Percentiles rank a stretch among this genome's conserved stretches.
Conservation (phyloP, 495 filamentous ascomycete species). For the Xylaria venustula region DNA sequence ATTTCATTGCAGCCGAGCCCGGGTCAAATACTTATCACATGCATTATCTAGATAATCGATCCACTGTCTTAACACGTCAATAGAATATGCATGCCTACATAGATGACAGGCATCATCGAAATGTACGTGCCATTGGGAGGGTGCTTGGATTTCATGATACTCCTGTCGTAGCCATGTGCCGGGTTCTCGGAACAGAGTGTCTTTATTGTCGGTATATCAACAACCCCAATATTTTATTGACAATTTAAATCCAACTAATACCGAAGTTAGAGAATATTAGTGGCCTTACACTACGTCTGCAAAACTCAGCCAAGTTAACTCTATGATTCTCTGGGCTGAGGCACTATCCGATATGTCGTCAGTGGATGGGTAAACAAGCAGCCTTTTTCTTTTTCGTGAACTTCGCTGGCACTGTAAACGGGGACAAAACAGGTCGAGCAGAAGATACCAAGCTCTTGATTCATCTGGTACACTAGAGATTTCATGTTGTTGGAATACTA, state of each 20-base stretch:
- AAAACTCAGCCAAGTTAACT: no score
- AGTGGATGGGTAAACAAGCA: not conserved
- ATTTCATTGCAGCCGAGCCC: not conserved
- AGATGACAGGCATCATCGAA: not conserved
- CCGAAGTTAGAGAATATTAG: no score
- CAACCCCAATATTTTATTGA: no score
- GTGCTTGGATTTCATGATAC: not conserved
- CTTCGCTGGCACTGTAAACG: not conserved
- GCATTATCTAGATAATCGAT: constrained; percentile 11
- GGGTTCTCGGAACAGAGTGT: constrained; percentile 6
- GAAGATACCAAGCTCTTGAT: not conserved
- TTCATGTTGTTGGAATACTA: not conserved
- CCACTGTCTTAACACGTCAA: constrained; percentile 2
- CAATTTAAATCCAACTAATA: no score
- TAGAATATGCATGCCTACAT: not conserved
- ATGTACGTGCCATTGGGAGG: not conserved
- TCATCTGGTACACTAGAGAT: not conserved
- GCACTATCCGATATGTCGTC: not conserved
- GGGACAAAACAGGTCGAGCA: not conserved
- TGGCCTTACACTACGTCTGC: no score
- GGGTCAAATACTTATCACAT: not conserved
- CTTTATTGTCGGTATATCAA: not conserved
- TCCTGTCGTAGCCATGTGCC: not conserved
- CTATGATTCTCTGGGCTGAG: no score
- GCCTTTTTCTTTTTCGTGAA: not conserved